Evolutionary conservation across 179 eudicot genomes (phyloP).

Genomic region (Silene coronaria): DNA sequence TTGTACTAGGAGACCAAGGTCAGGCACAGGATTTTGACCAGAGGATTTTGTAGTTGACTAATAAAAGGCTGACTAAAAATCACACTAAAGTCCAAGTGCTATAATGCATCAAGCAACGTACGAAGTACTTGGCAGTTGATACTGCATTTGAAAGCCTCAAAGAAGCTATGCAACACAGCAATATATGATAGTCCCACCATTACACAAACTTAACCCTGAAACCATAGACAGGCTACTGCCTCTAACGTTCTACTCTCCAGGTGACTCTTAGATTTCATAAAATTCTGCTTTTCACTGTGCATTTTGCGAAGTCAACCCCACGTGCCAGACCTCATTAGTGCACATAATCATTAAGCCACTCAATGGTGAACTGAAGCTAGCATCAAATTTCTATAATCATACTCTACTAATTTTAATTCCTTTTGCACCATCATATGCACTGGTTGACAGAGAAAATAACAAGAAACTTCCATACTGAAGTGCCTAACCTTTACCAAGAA

Average conservation of each 20-base stretch:
- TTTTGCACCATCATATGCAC: not conserved
- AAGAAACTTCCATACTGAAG: not conserved
- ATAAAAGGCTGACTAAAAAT: too few species aligned
- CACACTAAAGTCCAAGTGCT: too few species aligned
- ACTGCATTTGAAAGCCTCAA: too few species aligned
- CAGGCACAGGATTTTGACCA: too few species aligned
- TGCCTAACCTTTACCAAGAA: not conserved
- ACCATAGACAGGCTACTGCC: not conserved
- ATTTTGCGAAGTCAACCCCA: not conserved
- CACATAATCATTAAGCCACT: not conserved
- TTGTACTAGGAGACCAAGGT: too few species aligned
- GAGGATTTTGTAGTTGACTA: too few species aligned
- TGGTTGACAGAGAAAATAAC: not conserved
- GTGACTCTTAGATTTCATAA: not conserved
- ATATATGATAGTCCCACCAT: too few species aligned
- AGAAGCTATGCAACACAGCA: too few species aligned
- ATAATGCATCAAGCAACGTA: not conserved
- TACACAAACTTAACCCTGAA: not conserved
- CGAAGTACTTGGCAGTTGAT: too few species aligned
- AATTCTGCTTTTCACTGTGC: not conserved
- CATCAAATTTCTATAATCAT: not conserved
- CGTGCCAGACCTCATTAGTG: not conserved
- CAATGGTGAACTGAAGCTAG: not conserved
- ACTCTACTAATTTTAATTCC: not conserved
- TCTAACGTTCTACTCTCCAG: not conserved